Evolutionary conservation across 495 filamentous ascomycete species (phyloP).

Genomic region (Annulohypoxylon stygium): DNA sequence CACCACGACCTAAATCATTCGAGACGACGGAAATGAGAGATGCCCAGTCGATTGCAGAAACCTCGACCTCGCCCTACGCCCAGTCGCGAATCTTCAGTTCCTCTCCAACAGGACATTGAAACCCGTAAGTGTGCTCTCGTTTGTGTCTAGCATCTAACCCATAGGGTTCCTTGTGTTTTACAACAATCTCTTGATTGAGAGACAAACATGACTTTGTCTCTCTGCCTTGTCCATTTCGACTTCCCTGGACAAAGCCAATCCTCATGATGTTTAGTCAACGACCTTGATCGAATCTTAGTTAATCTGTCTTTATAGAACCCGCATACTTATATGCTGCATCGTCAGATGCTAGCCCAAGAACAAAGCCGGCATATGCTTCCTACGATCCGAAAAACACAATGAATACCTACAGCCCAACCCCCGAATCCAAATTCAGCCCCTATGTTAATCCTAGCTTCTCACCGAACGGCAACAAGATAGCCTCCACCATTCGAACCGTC

Average conservation of each 20-base stretch:
- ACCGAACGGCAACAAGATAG: slow-evolving; percentile 39
- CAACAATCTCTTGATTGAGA: not conserved
- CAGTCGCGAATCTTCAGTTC: slow-evolving; percentile 48
- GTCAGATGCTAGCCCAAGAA: slow-evolving; percentile 33
- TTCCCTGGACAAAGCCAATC: slow-evolving; percentile 28
- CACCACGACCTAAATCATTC: slow-evolving; percentile 8
- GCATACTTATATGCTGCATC: slow-evolving; percentile 35
- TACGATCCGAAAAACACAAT: slow-evolving; percentile 55
- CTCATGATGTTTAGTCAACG: not conserved
- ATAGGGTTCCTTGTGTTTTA: slow-evolving; percentile 4
- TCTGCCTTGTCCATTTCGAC: not conserved
- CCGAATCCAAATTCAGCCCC: slow-evolving; percentile 37
- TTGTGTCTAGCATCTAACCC: not conserved
- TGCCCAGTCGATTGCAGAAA: slow-evolving; percentile 58
- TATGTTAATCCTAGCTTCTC: slow-evolving; percentile 32
- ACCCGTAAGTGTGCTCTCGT: slow-evolving; percentile 48
- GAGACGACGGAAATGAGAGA: slow-evolving; percentile 46
- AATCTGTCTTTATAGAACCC: slow-evolving; percentile 32
- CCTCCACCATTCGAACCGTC: slow-evolving; percentile 63
- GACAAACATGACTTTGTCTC: slow-evolving; percentile 16
- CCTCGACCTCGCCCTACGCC: slow-evolving; percentile 49
- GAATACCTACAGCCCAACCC: slow-evolving; percentile 46
- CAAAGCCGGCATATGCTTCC: slow-evolving; percentile 52
- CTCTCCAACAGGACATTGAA: slow-evolving; percentile 51
- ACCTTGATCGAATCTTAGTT: slow-evolving; percentile 14